These are phyloP conservation scores for Paramecium tetraurelia DNA, from an alignment of 73 alveolate genomes.

Conservation along the genomic window DNA sequence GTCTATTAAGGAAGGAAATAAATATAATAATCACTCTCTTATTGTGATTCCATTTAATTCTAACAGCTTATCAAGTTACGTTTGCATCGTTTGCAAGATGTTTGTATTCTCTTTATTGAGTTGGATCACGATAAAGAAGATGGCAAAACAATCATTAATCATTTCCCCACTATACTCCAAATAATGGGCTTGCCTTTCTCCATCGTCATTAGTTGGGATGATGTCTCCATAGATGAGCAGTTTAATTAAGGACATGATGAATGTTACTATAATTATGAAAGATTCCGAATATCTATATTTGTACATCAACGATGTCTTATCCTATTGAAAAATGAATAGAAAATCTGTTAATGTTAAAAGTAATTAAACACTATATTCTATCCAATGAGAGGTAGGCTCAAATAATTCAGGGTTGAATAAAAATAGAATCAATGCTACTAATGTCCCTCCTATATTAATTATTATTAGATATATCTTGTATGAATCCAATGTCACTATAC, in stretches of 20 bases:
- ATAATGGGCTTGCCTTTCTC: background rate
- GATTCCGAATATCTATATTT: background rate
- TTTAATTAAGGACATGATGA: background rate
- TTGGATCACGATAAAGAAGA: background rate
- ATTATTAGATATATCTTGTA: background rate
- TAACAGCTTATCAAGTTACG: background rate
- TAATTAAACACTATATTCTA: background rate
- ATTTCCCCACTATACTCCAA: background rate
- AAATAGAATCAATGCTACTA: background rate
- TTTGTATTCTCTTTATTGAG: background rate
- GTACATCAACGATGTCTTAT: background rate
- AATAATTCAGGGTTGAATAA: background rate
- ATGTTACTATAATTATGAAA: background rate
- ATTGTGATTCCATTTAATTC: background rate
- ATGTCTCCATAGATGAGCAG: background rate
- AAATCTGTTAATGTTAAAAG: background rate
- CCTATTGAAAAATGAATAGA: background rate
- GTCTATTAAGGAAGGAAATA: background rate
- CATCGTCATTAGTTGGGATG: background rate
- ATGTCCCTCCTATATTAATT: background rate
- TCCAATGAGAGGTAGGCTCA: background rate
- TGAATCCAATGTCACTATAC: background rate
- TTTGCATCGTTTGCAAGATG: background rate
- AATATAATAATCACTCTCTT: background rate
- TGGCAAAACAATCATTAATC: background rate